Evolutionary conservation across 306 rosid genomes (phyloP), one percentile per base, ranked within the genome.

Genomic region (Psophocarpus tetragonolobus): DNA sequence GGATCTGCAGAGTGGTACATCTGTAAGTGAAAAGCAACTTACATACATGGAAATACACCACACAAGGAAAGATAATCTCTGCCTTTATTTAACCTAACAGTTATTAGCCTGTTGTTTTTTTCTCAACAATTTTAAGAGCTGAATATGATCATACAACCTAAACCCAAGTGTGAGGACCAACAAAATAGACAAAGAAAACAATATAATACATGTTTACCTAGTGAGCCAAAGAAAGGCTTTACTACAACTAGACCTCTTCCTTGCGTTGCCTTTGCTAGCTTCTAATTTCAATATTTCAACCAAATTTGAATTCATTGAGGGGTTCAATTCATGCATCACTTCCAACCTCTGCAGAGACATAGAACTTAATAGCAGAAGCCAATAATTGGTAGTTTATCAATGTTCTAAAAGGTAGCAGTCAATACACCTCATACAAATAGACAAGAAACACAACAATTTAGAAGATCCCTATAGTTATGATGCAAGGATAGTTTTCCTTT

Each of bases 191-290:
- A 54, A 63, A 72, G 48, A 62, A 72, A 51, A 62, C 29, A 65
- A 15, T 58, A 54, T 44, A 3, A 24, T 17, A 69, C 38, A 35
- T 47, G 48, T 39, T 80, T 79, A 92, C 98, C 97, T 90, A 66
- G 97, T 87, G 47, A 92, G 96, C 98, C 97, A 94, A 66, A 90
- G 87, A 76, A 94, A 29, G 72, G 98, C 87, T 83, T 79, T 90
- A 77, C 96, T 90, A 56, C 90, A 91, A 73, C 97, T 90, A 39
- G 36, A 21, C 12, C 75, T 80, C 47, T 88, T 85, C 80, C 84
- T 84, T 57, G 92, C 84, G 13, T 0, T 84, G 69, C 94, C 94
- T 76, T 90, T 84, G 17, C 24, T 86, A 44, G 75, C 73, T 82
- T 95, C 99, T 62, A 76, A 85, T 82, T 88, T 92, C 81, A 95